Evolutionary conservation across 176 grass and related monocot species (phyloP), one percentile per base, ranked within the genome.

Genomic region (Dactylis glomerata): DNA sequence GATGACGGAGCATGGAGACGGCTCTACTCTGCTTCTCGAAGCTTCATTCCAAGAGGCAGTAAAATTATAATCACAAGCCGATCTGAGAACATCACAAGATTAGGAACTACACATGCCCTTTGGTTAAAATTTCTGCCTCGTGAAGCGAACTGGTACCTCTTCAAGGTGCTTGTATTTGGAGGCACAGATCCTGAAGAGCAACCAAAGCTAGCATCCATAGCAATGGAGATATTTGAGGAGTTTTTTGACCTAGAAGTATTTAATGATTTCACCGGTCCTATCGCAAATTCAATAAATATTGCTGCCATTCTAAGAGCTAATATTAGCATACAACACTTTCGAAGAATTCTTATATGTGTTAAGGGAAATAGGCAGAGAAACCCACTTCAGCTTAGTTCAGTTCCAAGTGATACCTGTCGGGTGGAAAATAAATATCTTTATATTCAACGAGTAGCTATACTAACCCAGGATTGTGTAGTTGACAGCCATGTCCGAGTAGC

Each of bases 111-210:
- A 20, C 42, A 52, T 5, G 52, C 77, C 5, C 16, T 87, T 6
- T 24, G n/a, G 0, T n/a, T 86, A 9, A 32, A 50, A 0, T 67
- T 77, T 5, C 11, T 81, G 26, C 20, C 77, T 0, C 67, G 33
- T 46, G 84, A 87, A 5, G 76, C 77, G 0, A 46, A 20, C 6
- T 68, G 58, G 61, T 87, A 66, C 15, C 24, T 81, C 19, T 87
- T 87, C 46, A 67, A 37, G 67, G 82, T 66, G n/a, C 75, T 84
- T 27, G 30, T 27, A 16, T 85, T 89, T 20, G 76, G 67, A 47
- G 75, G 76, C 40, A 4, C 7, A 15, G 22, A 28, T 14, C 32
- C 41, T 31, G 22, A 85, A 40, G 87, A 81, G 0, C 55, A 70
- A 30, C 56, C 52, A 2, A 27, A 81, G 37, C 8, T 78, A 31